phyloP scores from a whole-genome alignment of 129 eudicot species.

The Gnaphalium uliginosum region DNA sequence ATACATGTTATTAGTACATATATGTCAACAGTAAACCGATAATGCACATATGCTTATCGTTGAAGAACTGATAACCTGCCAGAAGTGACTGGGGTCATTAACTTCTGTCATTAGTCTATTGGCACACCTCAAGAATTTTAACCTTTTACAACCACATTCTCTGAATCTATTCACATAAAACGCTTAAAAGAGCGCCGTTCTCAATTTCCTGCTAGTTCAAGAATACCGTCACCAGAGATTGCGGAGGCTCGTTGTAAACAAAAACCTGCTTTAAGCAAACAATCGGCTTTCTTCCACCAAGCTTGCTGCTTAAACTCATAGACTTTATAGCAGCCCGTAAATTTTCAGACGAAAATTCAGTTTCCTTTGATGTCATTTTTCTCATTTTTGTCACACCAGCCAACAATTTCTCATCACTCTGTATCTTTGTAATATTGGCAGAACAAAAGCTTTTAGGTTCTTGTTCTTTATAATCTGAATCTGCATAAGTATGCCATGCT shows the following conservation, averaged over 20 bases:
- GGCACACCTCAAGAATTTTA: not conserved
- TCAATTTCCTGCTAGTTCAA: slow-evolving; percentile 28
- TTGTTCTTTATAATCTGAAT: slow-evolving; percentile 3
- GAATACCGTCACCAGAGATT: slow-evolving; percentile 33
- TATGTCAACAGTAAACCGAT: not conserved
- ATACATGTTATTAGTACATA: not conserved
- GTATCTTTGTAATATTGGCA: not conserved
- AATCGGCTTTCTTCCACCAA: slow-evolving; percentile 32
- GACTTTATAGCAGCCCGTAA: slow-evolving; percentile 34
- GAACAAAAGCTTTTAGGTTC: slow-evolving; percentile 17
- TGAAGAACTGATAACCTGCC: not conserved
- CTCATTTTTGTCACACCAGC: slow-evolving; percentile 23
- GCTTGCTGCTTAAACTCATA: slow-evolving; percentile 32
- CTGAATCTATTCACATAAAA: not conserved
- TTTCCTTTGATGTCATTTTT: slow-evolving; percentile 32
- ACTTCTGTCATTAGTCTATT: not conserved
- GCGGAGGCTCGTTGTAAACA: slow-evolving; percentile 33
- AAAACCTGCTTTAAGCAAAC: slow-evolving; percentile 39
- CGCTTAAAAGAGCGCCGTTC: not conserved
- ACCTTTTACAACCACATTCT: not conserved
- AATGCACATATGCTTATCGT: not conserved
- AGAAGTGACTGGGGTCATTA: not conserved
- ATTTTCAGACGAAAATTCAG: slow-evolving; percentile 23
- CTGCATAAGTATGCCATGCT: slow-evolving; percentile 35
- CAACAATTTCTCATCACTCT: slow-evolving; percentile 30